phyloP scores from a whole-genome alignment of 257 asterid species.

The Solanum appendiculatum region DNA sequence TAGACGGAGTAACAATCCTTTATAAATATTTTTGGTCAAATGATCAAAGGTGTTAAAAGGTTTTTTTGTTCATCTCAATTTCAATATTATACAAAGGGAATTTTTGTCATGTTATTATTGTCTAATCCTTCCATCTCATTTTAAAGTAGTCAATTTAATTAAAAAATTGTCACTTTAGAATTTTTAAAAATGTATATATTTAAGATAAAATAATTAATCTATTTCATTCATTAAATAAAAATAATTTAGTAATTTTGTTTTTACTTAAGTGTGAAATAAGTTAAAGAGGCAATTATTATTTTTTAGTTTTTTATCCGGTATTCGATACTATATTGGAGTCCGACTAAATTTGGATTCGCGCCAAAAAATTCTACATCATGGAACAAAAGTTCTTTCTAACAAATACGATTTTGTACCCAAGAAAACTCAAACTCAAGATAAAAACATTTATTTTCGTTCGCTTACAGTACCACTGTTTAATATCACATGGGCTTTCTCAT shows the following conservation, averaged over 20 bases:
- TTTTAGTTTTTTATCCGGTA: too few relatives aligned
- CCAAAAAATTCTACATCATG: fast-evolving
- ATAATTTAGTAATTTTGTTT: neutral
- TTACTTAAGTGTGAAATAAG: neutral
- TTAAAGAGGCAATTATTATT: neutral
- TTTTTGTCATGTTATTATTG: neutral
- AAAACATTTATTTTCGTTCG: neutral
- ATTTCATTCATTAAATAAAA: neutral
- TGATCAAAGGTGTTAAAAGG: neutral
- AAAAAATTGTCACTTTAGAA: neutral
- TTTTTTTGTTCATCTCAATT: neutral
- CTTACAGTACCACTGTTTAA: neutral
- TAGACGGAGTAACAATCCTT: neutral
- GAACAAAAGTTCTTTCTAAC: fast-evolving
- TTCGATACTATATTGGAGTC: too few relatives aligned
- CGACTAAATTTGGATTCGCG: too few relatives aligned
- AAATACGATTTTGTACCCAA: too few relatives aligned
- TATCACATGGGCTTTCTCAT: neutral
- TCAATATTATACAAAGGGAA: neutral
- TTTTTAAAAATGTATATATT: neutral
- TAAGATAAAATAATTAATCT: neutral
- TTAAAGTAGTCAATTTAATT: neutral
- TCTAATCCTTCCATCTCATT: neutral
- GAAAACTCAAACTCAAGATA: too few relatives aligned
- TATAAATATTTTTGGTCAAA: neutral